Percentiles rank a stretch among this genome's conserved stretches.
Evolutionary conservation across 345 rosid genomes (phyloP).

Genomic region (Noccaea caerulescens): DNA sequence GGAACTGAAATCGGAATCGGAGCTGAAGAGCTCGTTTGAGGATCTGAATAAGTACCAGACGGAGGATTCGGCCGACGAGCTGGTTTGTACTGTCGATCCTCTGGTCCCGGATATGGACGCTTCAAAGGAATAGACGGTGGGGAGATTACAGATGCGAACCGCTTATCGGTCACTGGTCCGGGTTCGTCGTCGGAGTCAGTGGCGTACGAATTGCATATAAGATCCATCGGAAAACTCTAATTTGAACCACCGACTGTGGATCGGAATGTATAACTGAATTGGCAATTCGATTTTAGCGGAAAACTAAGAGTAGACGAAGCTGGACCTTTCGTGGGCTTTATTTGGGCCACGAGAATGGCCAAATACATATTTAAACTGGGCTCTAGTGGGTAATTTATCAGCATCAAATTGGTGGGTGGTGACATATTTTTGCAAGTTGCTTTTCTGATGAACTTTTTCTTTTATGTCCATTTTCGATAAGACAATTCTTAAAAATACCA

Average conservation of each 20-base stretch:
- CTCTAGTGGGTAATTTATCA: too few species aligned
- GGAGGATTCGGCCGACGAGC: slow-evolving; percentile 21
- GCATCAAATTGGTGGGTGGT: too few species aligned
- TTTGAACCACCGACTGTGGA: not conserved
- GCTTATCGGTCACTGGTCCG: not conserved
- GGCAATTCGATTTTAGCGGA: not conserved
- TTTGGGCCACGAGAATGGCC: slow-evolving; percentile 21
- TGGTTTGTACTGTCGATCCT: slow-evolving; percentile 17
- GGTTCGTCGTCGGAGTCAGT: slow-evolving; percentile 44
- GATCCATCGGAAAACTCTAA: slow-evolving; percentile 38
- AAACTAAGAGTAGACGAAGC: not conserved
- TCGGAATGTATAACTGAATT: not conserved
- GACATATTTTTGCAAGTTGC: too few species aligned
- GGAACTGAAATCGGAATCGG: slow-evolving; percentile 57
- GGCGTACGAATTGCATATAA: slow-evolving; percentile 40
- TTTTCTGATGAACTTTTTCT: too few species aligned
- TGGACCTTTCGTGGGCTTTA: not conserved
- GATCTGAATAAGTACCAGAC: not conserved
- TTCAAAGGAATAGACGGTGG: slow-evolving; percentile 31
- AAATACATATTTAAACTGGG: not conserved
- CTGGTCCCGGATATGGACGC: slow-evolving; percentile 37
- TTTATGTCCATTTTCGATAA: too few species aligned
- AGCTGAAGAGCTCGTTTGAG: slow-evolving; percentile 52
- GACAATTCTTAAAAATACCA: too few species aligned
- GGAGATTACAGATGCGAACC: not conserved